Evolutionary conservation across 2,329 filamentous ascomycete genomes (phyloP).

Genomic region (Phaeosphaeria sp.): DNA sequence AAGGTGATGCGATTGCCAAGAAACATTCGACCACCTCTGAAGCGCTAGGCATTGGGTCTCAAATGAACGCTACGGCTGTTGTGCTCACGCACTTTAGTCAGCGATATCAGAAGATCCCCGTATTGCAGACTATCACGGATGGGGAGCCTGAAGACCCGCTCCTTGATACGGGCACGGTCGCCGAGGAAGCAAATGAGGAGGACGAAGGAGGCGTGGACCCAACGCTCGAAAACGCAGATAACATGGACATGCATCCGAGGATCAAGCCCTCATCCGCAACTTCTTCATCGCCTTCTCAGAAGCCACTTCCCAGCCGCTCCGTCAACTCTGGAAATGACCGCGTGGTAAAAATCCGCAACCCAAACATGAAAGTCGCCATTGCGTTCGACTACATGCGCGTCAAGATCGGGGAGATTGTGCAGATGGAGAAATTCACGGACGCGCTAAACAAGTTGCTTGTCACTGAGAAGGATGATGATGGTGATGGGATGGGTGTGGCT

Average conservation of each 20-base stretch:
- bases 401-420: slow-evolving; percentile 72
- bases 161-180: slow-evolving; percentile 21
- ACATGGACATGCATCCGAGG: slow-evolving; percentile 29
- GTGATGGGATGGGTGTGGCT: slow-evolving; percentile 5
- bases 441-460: slow-evolving; percentile 65
- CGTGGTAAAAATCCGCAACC: slow-evolving; percentile 49
- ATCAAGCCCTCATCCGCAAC: slow-evolving; percentile 5
- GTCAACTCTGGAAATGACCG: slow-evolving; percentile 25
- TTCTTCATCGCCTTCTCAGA: slow-evolving; percentile 5
- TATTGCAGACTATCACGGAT: slow-evolving; percentile 52
- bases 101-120: slow-evolving; percentile 80
- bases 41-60: slow-evolving; percentile 76
- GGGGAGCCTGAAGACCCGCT: slow-evolving; percentile 35
- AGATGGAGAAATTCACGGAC: slow-evolving; percentile 68
- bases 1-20: slow-evolving; percentile 81
- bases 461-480: slow-evolving; percentile 31
- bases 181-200: slow-evolving; percentile 35
- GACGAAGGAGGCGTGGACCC: slow-evolving; percentile 25
- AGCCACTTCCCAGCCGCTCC: slow-evolving; percentile 16
- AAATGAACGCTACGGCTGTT: slow-evolving; percentile 81
- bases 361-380: slow-evolving; percentile 70
- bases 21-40: slow-evolving; percentile 89
- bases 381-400: slow-evolving; percentile 83
- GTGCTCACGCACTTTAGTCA: slow-evolving; percentile 95
- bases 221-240: slow-evolving; percentile 22